Evolutionary conservation across 495 filamentous ascomycete genomes (phyloP), one percentile per base, ranked within the genome.

Genomic region (Aspergillus sparsus): DNA sequence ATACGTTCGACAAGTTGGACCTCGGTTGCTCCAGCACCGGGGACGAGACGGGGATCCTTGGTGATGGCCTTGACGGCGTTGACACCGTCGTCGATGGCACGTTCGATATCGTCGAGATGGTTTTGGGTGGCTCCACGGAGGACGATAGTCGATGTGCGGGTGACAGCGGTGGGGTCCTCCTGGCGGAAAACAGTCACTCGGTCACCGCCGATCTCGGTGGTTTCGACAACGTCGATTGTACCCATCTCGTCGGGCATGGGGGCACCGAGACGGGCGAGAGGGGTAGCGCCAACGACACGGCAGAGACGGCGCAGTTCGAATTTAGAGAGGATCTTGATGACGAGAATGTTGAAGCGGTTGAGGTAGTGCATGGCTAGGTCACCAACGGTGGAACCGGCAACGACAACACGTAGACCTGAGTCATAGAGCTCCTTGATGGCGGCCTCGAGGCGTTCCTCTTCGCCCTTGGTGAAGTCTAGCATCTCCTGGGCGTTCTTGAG

Each of bases 211-310:
- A 99, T 98, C 77, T 99, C 95, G 46, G 93, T 84, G 7, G 95
- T 99, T 83, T 98, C 95, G 16, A 99, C 93, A 32, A 99, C 75
- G 75, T 99, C 95, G 60, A 98, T 82, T 62, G 74, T 88, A 62
- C 95, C 95, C 92, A 97, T 98, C 82, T 99, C 95, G 67, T 99
- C 95, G 27, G 95, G 95, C 95, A 99, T 99, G 32, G 95, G 95
- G 8, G 95, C 95, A 55, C 95, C 95, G 51, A 99, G 83, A 66
- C 95, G 88, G 36, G 95, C 95, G 55, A 99, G 84, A 7, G 95
- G 95, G 3, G 92, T 97, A 45, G 94, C 95, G 53, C 95, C 94
- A 35, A 99, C 93, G 35, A 99, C 95, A 50, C 94, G 87, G 83
- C 95, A 99, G 60, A 98, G 77, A 49, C 95, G 83, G 61, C 93